phyloP scores from a whole-genome alignment of 805 yeast species.

The Ogataea nitratoaversa region DNA sequence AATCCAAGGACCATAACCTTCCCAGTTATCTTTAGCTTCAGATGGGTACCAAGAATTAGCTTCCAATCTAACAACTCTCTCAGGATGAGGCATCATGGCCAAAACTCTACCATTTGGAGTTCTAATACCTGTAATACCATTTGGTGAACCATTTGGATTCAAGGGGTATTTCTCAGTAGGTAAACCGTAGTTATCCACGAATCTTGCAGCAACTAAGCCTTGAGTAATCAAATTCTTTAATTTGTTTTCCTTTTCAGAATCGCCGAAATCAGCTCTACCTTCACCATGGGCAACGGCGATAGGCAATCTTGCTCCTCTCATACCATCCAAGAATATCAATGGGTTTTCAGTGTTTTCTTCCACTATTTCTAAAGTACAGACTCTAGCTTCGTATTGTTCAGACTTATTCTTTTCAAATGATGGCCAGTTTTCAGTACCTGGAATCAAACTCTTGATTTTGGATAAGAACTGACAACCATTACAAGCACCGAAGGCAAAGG shows the following conservation, averaged over 20 bases:
- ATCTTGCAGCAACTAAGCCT: constrained; percentile 66
- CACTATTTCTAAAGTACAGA: constrained; percentile 77
- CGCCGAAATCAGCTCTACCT: constrained; percentile 77
- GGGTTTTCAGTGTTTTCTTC: constrained; percentile 45
- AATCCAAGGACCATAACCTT: constrained; percentile 92
- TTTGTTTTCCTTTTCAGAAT: constrained; percentile 37
- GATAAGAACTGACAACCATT: constrained; percentile 97
- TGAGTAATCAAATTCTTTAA: constrained; percentile 45
- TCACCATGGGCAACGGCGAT: constrained; percentile 99
- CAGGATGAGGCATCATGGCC: constrained; percentile 99
- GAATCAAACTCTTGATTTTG: constrained; percentile 78
- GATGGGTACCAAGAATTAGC: constrained; percentile 87
- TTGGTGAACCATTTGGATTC: constrained; percentile 95
- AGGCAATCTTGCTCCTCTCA: constrained; percentile 92
- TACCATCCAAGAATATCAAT: constrained; percentile 74
- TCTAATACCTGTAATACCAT: constrained; percentile 88
- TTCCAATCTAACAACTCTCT: constrained; percentile 84
- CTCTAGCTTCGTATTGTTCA: constrained; percentile 97
- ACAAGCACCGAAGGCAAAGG: constrained; percentile 97
- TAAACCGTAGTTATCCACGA: constrained; percentile 87
- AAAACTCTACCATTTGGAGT: constrained; percentile 91
- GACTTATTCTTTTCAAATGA: constrained; percentile 84
- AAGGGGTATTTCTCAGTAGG: constrained; percentile 80
- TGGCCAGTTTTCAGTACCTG: constrained; percentile 96
- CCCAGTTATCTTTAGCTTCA: constrained; percentile 59